Conservation (phyloP, 2,329 filamentous ascomycete genomes). For the Bipolaris oryzae region DNA sequence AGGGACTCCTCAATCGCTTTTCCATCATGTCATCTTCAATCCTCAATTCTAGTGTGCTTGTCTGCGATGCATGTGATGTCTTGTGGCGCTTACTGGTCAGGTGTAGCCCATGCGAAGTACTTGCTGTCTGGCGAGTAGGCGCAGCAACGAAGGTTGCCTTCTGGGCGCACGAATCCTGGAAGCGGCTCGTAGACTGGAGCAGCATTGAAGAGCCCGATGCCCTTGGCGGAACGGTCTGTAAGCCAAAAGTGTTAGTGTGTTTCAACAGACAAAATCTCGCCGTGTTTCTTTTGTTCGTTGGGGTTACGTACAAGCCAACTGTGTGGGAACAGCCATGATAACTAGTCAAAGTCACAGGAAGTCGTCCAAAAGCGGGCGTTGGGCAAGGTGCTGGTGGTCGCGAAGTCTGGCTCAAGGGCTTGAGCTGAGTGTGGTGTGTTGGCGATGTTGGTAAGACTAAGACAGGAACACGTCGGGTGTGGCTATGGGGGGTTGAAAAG, state of each 20-base stretch:
- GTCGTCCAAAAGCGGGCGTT: conserved; percentile 31
- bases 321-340: conserved; percentile 92
- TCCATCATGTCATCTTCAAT: not conserved
- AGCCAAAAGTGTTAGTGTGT: conserved; percentile 15
- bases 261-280: not conserved
- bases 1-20: not conserved
- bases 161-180: conserved; percentile 77
- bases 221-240: conserved; percentile 88
- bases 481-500: conserved; percentile 20
- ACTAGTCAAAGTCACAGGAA: conserved; percentile 85
- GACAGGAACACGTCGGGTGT: conserved; percentile 38
- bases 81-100: conserved; percentile 64
- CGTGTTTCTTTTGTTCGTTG: not conserved
- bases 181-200: conserved; percentile 85
- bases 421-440: conserved; percentile 26
- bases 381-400: conserved; percentile 42
- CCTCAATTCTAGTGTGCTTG: not conserved
- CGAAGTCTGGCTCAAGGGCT: conserved; percentile 37
- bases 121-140: conserved; percentile 94
- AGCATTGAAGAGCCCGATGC: conserved; percentile 91
- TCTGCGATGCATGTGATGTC: not conserved
- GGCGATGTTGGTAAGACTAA: conserved; percentile 38
- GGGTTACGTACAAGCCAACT: conserved; percentile 77
- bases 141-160: conserved; percentile 94
- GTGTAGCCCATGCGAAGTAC: conserved; percentile 94